These are phyloP conservation scores for Neofusicoccum cordaticola DNA, from an alignment of 2,329 filamentous ascomycete genomes.

Conservation along the genomic window DNA sequence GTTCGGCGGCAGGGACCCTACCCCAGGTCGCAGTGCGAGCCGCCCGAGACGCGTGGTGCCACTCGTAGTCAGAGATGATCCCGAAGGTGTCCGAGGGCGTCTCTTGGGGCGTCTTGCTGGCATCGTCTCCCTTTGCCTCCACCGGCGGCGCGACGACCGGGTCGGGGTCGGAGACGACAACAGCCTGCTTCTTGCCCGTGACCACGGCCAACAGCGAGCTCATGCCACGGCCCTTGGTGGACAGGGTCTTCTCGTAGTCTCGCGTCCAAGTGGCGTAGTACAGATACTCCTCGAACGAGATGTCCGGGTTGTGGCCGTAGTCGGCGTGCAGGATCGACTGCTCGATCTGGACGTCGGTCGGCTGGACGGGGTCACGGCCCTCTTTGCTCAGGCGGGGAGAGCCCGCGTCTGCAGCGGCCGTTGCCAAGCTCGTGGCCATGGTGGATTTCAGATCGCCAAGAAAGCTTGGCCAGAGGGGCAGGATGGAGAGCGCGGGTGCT, in stretches of 20 bases:
- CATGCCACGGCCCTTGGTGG: not conserved
- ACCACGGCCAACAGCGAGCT: constrained; percentile 4
- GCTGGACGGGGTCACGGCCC: not conserved
- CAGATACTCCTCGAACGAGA: constrained; percentile 40
- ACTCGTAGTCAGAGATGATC: constrained; percentile 31
- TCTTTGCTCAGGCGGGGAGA: not conserved
- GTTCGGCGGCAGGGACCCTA: not conserved
- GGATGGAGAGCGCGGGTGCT: not conserved
- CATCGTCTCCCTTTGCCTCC: not conserved
- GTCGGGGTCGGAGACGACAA: constrained; percentile 11
- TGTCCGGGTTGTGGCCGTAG: constrained; percentile 23
- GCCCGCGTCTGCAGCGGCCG: not conserved
- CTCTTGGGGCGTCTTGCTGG: not conserved
- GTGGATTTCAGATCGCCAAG: not conserved
- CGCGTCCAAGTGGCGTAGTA: constrained; percentile 38
- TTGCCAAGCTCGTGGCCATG: constrained; percentile 8
- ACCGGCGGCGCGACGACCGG: not conserved
- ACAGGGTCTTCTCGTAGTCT: constrained; percentile 30
- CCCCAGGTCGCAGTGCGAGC: constrained; percentile 35
- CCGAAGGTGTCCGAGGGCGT: constrained; percentile 6
- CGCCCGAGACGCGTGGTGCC: constrained; percentile 33
- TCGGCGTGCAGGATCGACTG: not conserved
- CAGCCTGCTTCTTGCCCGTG: constrained; percentile 5
- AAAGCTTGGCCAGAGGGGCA: not conserved
- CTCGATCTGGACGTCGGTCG: not conserved